These are phyloP conservation scores for Suillus subaureus DNA, from an alignment of 768 basidiomycete genomes.

Conservation along the genomic window DNA sequence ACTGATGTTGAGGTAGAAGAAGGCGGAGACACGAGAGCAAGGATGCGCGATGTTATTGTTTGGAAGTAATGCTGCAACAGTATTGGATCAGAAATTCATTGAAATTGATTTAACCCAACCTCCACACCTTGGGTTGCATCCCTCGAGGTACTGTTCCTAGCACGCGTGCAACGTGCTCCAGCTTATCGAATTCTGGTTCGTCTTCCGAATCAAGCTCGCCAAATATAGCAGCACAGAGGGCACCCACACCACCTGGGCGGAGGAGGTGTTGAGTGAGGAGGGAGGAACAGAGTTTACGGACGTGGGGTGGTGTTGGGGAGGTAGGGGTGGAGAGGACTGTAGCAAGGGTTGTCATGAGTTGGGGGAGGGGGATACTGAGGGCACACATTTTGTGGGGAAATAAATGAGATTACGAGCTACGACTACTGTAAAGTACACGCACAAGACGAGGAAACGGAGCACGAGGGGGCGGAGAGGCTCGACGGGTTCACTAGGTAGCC, in stretches of 20 bases:
- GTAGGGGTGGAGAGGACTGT: slow-evolving; percentile 48
- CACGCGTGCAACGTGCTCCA: slow-evolving; percentile 71
- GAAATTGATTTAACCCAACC: not conserved
- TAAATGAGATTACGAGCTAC: slow-evolving; percentile 10
- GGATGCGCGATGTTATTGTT: slow-evolving; percentile 54
- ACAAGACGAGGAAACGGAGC: slow-evolving; percentile 65
- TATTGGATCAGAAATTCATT: not conserved
- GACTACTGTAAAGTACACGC: slow-evolving; percentile 33
- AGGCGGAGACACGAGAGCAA: slow-evolving; percentile 45
- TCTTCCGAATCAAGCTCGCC: slow-evolving; percentile 57
- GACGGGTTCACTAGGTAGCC: slow-evolving; percentile 59
- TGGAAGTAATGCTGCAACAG: slow-evolving; percentile 60
- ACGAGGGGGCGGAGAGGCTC: slow-evolving; percentile 53
- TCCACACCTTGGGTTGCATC: slow-evolving; percentile 52
- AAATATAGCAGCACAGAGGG: slow-evolving; percentile 70
- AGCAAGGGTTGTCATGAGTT: slow-evolving; percentile 68
- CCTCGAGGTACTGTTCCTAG: slow-evolving; percentile 63
- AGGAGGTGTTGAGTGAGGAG: slow-evolving; percentile 72
- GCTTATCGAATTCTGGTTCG: slow-evolving; percentile 62
- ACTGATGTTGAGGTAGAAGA: slow-evolving; percentile 13
- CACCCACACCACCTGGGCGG: slow-evolving; percentile 68
- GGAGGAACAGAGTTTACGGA: slow-evolving; percentile 59
- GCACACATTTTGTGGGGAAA: not conserved
- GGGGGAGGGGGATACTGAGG: slow-evolving; percentile 58
- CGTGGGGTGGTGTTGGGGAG: slow-evolving; percentile 45